Evolutionary conservation across 768 basidiomycete species (phyloP), one percentile per base, ranked within the genome.

Genomic region (Serendipita indica): DNA sequence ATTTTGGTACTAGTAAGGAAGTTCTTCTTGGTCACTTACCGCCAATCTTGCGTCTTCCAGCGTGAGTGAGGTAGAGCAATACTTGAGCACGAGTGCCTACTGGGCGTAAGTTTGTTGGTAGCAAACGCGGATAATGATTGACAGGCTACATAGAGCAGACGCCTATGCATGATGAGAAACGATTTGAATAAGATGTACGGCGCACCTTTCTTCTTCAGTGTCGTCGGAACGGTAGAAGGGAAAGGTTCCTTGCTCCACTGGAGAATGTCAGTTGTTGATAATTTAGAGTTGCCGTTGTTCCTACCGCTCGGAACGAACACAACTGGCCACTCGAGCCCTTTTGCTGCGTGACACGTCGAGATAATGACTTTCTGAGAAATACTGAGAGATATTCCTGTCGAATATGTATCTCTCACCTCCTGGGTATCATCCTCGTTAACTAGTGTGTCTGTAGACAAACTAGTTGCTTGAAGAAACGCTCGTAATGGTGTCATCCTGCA

Each of bases 281-380:
- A 35, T 3, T 30, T 13, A 16, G 14, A 18, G 28, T 30, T 22
- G 34, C 49, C 5, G 43, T 33, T 16, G 33, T 13, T 34, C 67
- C 61, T 65, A 83, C 83, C 81, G 13, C 83, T 79, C 22, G 85
- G 84, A 18, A 88, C 72, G 62, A 92, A 82, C 0, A 92, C 88
- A 1, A 91, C 84, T 0, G 90, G 89, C 89, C 89, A 94, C 69
- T 94, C 90, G 5, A 92, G 72, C 0, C 90, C 89, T 68, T 94
- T 94, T 0, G 89, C 89, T 33, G 88, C 80, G 71, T 94, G 90
- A 58, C 89, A 89, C 0, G 90, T 93, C 1, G 84, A 77, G 41
- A 92, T 80, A 1, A 82, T 84, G 4, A 92, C 88, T 77, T 84
- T 87, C 84, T 88, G 61, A 32, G 57, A 14, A 37, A 20, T 20